Evolutionary conservation across 2,329 filamentous ascomycete genomes (phyloP), one percentile per base, ranked within the genome.

Genomic region (Zarea fungicola): DNA sequence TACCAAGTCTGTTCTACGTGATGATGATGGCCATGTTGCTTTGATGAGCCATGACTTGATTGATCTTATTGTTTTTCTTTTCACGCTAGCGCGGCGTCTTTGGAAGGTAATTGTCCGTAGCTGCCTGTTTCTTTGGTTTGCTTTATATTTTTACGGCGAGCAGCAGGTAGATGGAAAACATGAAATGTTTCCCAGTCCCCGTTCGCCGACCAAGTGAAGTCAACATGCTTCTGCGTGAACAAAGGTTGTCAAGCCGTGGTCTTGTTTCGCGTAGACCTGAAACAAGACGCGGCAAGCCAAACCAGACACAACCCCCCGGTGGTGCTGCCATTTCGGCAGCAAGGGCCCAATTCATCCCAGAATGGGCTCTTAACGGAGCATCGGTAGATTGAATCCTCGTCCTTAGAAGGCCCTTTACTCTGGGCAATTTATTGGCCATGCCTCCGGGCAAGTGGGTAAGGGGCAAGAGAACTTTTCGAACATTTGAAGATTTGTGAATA

Each of bases 301-400:
- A 22, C 22, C 21, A 36, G 21, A 31, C 19, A 36, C 11, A 28
- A n/a, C 13, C 14, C 26, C 70, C 84, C 84, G 86, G 74, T 80
- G 85, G 82, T 87, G 84, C 84, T 83, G 77, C 81, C 81, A 32
- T 77, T 78, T 75, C 79, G 84, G 77, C 76, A 78, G 84, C 85
- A 84, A 78, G 85, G 77, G 73, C 81, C 78, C 71, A 70, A 75
- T 79, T 82, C 74, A 77, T 64, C 77, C 72, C 75, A 85, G 80
- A 78, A 80, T 76, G 71, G 74, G 78, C 76, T 75, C 83, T 84
- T 85, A 88, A 89, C 85, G 85, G 85, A 89, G 81, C 85, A 83
- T 85, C 87, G 85, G 85, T 65, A 89, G 74, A 87, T 71, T 31
- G 58, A 66, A 60, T 45, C 25, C 48, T 67, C 62, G 66, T 59